These are phyloP conservation scores for Helicocarpus griseus DNA, from an alignment of 2,329 filamentous ascomycete genomes.

Conservation along the genomic window DNA sequence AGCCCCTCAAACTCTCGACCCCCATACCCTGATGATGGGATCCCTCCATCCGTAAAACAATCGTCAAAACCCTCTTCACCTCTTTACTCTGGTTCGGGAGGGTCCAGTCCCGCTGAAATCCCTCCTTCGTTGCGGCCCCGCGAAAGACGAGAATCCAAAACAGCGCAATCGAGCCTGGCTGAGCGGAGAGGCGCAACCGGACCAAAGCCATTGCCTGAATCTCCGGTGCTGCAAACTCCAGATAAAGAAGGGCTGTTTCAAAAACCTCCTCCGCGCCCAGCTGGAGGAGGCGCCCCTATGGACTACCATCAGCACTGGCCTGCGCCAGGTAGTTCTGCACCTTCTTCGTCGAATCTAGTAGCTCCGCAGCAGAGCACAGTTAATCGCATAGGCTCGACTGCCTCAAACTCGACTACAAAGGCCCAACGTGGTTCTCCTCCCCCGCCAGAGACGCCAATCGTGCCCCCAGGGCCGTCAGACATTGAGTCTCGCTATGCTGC, in stretches of 20 bases:
- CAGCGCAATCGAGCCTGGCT: slow-evolving; percentile 54
- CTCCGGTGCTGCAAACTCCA: slow-evolving; percentile 63
- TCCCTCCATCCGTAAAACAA: slow-evolving; percentile 13
- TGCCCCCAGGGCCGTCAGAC: slow-evolving; percentile 63
- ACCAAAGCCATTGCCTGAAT: slow-evolving; percentile 74
- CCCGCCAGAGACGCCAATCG: slow-evolving; percentile 82
- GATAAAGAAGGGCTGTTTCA: slow-evolving; percentile 77
- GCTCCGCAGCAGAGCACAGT: slow-evolving; percentile 46
- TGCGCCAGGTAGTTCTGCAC: slow-evolving; percentile 30
- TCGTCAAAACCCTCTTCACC: slow-evolving; percentile 19
- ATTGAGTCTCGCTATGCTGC: slow-evolving; percentile 90
- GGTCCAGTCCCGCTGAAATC: slow-evolving; percentile 26
- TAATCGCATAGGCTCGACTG: slow-evolving; percentile 64
- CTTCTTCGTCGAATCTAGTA: slow-evolving; percentile 31
- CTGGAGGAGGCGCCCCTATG: slow-evolving; percentile 27
- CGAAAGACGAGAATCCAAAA: slow-evolving; percentile 43
- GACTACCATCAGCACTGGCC: slow-evolving; percentile 55
- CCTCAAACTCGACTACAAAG: slow-evolving; percentile 85
- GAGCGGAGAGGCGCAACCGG: slow-evolving; percentile 60
- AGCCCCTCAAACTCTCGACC: slow-evolving; percentile 22
- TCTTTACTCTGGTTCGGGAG: slow-evolving; percentile 20
- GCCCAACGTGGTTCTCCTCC: slow-evolving; percentile 89
- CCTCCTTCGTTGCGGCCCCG: slow-evolving; percentile 32
- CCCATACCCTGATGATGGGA: slow-evolving; percentile 26
- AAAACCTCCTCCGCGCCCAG: slow-evolving; percentile 40